Conservation (phyloP, 169 alveolate species). For the Plasmodium blacklocki region DNA sequence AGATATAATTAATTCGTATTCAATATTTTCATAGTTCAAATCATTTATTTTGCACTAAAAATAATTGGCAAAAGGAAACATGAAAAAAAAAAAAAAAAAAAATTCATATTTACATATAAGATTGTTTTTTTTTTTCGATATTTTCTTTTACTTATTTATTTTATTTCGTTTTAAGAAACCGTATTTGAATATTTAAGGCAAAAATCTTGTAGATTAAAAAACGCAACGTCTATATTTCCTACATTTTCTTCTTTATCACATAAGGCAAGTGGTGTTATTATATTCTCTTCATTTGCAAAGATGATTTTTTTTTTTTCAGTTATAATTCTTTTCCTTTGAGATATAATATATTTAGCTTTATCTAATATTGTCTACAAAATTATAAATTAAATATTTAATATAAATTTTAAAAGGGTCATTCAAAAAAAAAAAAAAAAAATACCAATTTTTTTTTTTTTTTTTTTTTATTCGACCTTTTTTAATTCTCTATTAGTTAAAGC, state of each 20-base stretch:
- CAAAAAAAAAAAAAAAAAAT: too few relatives aligned
- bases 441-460: neutral
- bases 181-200: constrained; percentile 41
- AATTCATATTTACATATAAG: neutral
- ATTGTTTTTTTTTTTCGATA: too few relatives aligned
- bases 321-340: constrained; percentile 21
- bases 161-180: constrained; percentile 24
- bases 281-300: neutral
- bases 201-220: constrained; percentile 32
- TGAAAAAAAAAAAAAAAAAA: neutral
- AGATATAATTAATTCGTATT: constrained; percentile 53
- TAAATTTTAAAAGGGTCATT: too few relatives aligned
- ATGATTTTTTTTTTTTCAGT: constrained; percentile 24
- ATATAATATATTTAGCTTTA: constrained; percentile 42
- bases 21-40: constrained; percentile 25
- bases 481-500: constrained; percentile 48
- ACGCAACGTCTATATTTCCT: constrained; percentile 19
- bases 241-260: constrained; percentile 2
- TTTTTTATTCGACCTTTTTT: constrained; percentile 31
- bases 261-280: neutral
- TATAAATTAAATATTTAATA: too few relatives aligned
- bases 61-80: neutral
- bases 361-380: constrained; percentile 40
- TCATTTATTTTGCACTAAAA: constrained; percentile 47
- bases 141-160: neutral